These are phyloP conservation scores for sorghum (Sorghum bicolor) DNA, from an alignment of 176 grass and related monocot genomes.

Conservation along the genomic window Sorghum_bicolor_NCBIv3 NC_012876.2:62272501-62273000, in stretches of 20 bases:
- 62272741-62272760: slow-evolving; percentile 18
- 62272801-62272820: not conserved
- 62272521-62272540: slow-evolving; percentile 47
- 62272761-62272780: slow-evolving; percentile 26
- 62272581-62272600: slow-evolving; percentile 37
- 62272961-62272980: slow-evolving; percentile 46
- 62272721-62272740: slow-evolving; percentile 44
- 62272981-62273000: not conserved
- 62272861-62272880: slow-evolving; percentile 35
- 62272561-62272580: slow-evolving; percentile 71
- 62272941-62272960: slow-evolving; percentile 32
- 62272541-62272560: slow-evolving; percentile 29
- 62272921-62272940: slow-evolving; percentile 61
- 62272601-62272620: not conserved
- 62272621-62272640: slow-evolving; percentile 40
- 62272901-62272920: slow-evolving; percentile 33
- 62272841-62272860: slow-evolving; percentile 69
- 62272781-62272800: not conserved
- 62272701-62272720: slow-evolving; percentile 51
- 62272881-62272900: slow-evolving; percentile 23
- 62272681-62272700: not conserved
- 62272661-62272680: slow-evolving; percentile 51
- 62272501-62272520: slow-evolving; percentile 38
- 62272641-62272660: slow-evolving; percentile 57
- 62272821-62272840: slow-evolving; percentile 13